Evolutionary conservation across 805 yeast species (phyloP).

Genomic region (Metschnikowia hibisci): DNA sequence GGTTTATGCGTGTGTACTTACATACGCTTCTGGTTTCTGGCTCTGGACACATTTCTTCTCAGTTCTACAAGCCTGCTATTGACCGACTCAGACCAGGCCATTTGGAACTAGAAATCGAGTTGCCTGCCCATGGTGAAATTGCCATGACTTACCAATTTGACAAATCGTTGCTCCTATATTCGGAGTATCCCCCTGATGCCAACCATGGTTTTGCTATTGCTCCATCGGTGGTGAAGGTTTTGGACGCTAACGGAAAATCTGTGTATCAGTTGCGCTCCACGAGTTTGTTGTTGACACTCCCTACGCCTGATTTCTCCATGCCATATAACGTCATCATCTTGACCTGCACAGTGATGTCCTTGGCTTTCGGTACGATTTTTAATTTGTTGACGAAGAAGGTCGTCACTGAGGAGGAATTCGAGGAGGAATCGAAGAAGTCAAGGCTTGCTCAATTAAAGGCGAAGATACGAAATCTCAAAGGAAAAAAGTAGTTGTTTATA

Average conservation of each 20-base stretch:
- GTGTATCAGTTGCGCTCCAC: slow-evolving; percentile 68
- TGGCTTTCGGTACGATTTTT: slow-evolving; percentile 83
- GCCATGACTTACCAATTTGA: slow-evolving; percentile 76
- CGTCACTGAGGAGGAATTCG: slow-evolving; percentile 71
- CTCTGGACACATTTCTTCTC: slow-evolving; percentile 42
- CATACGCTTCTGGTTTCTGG: slow-evolving; percentile 50
- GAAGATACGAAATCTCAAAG: slow-evolving; percentile 8
- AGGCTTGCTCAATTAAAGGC: slow-evolving; percentile 11
- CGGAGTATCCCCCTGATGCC: slow-evolving; percentile 99
- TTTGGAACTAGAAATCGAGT: slow-evolving; percentile 58
- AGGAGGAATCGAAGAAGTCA: slow-evolving; percentile 20
- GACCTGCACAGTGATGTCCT: slow-evolving; percentile 89
- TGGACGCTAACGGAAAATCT: slow-evolving; percentile 25
- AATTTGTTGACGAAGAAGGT: slow-evolving; percentile 72
- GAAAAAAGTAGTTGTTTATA: neutral
- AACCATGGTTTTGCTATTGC: slow-evolving; percentile 95
- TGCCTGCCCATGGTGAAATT: slow-evolving; percentile 64
- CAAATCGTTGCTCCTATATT: slow-evolving; percentile 74
- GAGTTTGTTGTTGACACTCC: slow-evolving; percentile 78
- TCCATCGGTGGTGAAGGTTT: slow-evolving; percentile 74
- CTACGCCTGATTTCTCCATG: slow-evolving; percentile 98
- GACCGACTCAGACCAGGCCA: slow-evolving; percentile 83
- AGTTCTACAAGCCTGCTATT: slow-evolving; percentile 68
- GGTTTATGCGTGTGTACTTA: slow-evolving; percentile 84
- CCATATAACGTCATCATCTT: slow-evolving; percentile 95